Evolutionary conservation across 345 rosid species (phyloP), one percentile per base, ranked within the genome.

Genomic region (Eucalyptus polybractea): DNA sequence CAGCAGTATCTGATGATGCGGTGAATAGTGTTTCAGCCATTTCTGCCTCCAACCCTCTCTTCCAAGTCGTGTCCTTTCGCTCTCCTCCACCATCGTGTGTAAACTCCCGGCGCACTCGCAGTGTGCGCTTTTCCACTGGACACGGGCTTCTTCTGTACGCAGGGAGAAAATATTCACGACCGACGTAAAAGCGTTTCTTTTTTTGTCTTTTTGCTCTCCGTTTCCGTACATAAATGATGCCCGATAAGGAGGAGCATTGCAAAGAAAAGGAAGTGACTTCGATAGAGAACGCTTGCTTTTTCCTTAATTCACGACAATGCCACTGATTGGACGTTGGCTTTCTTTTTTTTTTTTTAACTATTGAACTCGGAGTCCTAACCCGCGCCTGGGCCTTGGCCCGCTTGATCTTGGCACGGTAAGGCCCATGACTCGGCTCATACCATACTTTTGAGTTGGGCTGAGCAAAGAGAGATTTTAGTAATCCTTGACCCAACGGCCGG

Each of bases 1-100:
- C 17, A 96, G 88, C 44, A 95, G 90, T 42, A 93, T 92, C 6
- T 88, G 92, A 53, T 93, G 95, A 37, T 88, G 87, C 7, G 96
- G 91, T 62, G 95, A 94, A 24, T 94, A 94, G 86, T 92, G 91
- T 13, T 88, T 89, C 62, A 92, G 90, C 94, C 94, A 90, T 83
- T 90, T 93, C 86, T 54, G 90, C 72, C 80, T 54, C 56, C 88
- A 53, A 27, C 86, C 89, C 80, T 58, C 81, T 72, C 81, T 40
- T 6, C n/a, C 88, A 42, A 72, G 81, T 40, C 45, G 45, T 22
- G 45, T 19, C 81, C 12, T 37, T 19, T 72, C 81, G 27, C 81
- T 37, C 45, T 19, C 25, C 81, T 72, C 45, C 81, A 1, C 45
- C 81, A 72, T 72, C 25, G 27, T 4, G 2, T 0, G 13, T 3